These are phyloP conservation scores for Nemophila menziesii DNA, from an alignment of 257 asterid species.

Conservation along the genomic window DNA sequence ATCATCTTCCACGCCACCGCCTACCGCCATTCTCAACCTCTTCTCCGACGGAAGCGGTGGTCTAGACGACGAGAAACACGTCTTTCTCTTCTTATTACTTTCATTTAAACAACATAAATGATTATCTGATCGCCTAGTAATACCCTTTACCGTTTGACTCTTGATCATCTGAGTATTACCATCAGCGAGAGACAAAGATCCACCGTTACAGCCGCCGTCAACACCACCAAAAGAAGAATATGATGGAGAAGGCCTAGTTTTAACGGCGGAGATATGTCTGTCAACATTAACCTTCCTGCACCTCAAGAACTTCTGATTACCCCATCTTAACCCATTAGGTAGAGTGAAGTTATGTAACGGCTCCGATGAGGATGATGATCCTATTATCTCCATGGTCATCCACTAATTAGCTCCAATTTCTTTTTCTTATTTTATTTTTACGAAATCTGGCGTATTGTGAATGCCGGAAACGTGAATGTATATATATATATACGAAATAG, in stretches of 20 bases:
- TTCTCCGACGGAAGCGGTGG: conserved; percentile 17
- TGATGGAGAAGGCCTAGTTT: conserved; percentile 7
- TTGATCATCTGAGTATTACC: too few species aligned
- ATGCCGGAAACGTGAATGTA: too few species aligned
- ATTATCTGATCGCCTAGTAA: too few species aligned
- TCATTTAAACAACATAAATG: too few species aligned
- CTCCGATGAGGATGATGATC: conserved; percentile 33
- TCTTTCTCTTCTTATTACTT: not conserved
- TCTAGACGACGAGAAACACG: not conserved
- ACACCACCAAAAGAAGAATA: not conserved
- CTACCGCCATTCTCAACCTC: conserved; percentile 15
- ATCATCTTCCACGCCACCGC: conserved; percentile 13
- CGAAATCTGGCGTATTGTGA: too few species aligned
- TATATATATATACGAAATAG: too few species aligned
- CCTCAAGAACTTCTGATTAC: conserved; percentile 37
- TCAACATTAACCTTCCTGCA: conserved; percentile 43
- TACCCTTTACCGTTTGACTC: too few species aligned
- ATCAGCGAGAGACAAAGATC: too few species aligned
- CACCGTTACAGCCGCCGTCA: not conserved
- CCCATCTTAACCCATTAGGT: conserved; percentile 44
- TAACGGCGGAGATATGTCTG: conserved; percentile 23
- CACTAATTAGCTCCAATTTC: too few species aligned
- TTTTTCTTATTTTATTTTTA: too few species aligned
- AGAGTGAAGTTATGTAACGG: conserved; percentile 49
- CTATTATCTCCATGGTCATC: conserved; percentile 38